Percentiles rank a stretch among this genome's conserved stretches.
Conservation (phyloP, 192 early-diverging fungal species). For the Linnemannia hyalina region DNA sequence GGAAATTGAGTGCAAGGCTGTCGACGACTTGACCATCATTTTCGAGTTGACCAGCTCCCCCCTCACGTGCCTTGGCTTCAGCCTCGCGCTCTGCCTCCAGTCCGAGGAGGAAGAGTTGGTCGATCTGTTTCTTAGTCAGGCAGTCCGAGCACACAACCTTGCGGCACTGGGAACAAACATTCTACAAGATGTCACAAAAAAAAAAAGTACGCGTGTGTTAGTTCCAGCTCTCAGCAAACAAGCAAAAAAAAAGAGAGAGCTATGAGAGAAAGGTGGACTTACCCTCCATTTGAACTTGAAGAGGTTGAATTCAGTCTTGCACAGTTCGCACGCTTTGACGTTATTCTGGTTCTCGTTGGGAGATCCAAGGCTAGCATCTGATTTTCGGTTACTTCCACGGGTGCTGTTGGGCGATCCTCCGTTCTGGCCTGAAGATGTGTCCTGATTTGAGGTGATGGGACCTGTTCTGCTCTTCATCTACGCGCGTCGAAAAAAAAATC, state of each 20-base stretch:
- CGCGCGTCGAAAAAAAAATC: neutral
- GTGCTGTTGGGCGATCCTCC: neutral
- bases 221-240: neutral
- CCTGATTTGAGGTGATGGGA: neutral
- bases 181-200: slow-evolving; percentile 14
- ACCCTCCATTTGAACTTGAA: slow-evolving; percentile 63
- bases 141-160: slow-evolving; percentile 58
- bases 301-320: slow-evolving; percentile 53
- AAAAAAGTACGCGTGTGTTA: neutral
- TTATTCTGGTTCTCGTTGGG: slow-evolving; percentile 15
- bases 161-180: slow-evolving; percentile 51
- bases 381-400: slow-evolving; percentile 24
- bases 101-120: slow-evolving; percentile 43
- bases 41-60: neutral
- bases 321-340: slow-evolving; percentile 55
- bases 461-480: slow-evolving; percentile 47
- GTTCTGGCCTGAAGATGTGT: neutral
- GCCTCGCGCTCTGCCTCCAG: slow-evolving; percentile 45
- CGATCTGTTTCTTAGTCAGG: slow-evolving; percentile 60
- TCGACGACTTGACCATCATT: neutral
- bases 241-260: neutral
- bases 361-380: slow-evolving; percentile 12
- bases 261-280: neutral
- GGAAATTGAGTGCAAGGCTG: neutral
- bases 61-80: slow-evolving; percentile 15